Conservation (phyloP, 192 early-diverging fungal species). For the Coemansia sp. region DNA sequence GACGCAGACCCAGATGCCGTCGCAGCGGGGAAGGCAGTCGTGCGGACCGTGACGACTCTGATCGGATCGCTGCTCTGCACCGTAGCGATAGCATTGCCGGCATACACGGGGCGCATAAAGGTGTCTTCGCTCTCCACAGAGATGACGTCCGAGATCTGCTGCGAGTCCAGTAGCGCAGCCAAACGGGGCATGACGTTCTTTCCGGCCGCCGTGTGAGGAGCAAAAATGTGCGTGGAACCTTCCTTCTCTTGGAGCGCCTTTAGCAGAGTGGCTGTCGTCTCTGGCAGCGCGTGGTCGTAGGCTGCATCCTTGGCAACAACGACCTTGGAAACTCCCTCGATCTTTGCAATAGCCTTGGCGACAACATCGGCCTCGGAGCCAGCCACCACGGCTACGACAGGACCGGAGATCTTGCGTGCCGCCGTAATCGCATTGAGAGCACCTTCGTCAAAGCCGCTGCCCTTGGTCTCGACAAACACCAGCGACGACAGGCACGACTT, state of each 20-base stretch:
- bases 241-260: slow-evolving; percentile 70
- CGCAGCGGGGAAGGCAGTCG: slow-evolving; percentile 86
- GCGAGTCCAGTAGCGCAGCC: slow-evolving; percentile 89
- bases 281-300: slow-evolving; percentile 80
- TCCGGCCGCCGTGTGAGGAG: slow-evolving; percentile 84
- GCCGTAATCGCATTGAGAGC: slow-evolving; percentile 90
- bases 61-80: slow-evolving; percentile 88
- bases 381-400: slow-evolving; percentile 88
- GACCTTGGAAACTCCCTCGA: slow-evolving; percentile 79
- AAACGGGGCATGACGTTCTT: slow-evolving; percentile 96
- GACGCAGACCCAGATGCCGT: slow-evolving; percentile 50
- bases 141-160: slow-evolving; percentile 89
- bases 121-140: slow-evolving; percentile 78
- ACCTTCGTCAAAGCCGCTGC: slow-evolving; percentile 66
- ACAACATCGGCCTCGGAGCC: slow-evolving; percentile 69
- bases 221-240: slow-evolving; percentile 83
- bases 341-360: slow-evolving; percentile 65
- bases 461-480: slow-evolving; percentile 89
- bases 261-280: slow-evolving; percentile 78
- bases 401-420: slow-evolving; percentile 77
- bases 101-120: slow-evolving; percentile 97
- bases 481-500: slow-evolving; percentile 63
- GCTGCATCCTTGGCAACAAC: slow-evolving; percentile 79
- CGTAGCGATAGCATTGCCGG: slow-evolving; percentile 96
- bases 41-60: slow-evolving; percentile 90